These are phyloP conservation scores for Colletotrichum sp. DNA, from an alignment of 2,329 filamentous ascomycete genomes.

Conservation along the genomic window DNA sequence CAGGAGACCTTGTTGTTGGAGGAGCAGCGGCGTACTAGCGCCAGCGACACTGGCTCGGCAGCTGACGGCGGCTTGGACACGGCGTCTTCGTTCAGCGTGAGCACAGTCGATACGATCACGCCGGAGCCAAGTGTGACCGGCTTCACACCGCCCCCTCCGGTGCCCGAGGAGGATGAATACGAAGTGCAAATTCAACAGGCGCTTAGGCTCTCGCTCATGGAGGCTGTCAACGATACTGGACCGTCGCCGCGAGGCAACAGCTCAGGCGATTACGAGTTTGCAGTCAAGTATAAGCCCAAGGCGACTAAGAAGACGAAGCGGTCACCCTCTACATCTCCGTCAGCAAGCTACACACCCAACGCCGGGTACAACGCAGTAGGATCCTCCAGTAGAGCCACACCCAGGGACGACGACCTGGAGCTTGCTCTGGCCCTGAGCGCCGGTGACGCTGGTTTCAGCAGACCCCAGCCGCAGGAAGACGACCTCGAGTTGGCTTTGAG, in stretches of 20 bases:
- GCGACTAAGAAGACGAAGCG: constrained; percentile 44
- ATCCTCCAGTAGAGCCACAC: constrained; percentile 12
- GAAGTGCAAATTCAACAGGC: constrained; percentile 68
- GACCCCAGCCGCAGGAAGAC: constrained; percentile 50
- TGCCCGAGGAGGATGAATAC: constrained; percentile 53
- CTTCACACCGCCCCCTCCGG: constrained; percentile 34
- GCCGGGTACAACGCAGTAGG: not conserved
- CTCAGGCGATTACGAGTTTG: constrained; percentile 55
- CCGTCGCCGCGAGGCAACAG: constrained; percentile 50
- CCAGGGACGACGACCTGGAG: constrained; percentile 61
- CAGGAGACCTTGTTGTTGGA: constrained; percentile 64
- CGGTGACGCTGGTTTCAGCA: constrained; percentile 50
- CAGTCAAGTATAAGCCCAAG: constrained; percentile 53
- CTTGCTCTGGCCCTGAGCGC: constrained; percentile 63
- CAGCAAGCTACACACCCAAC: constrained; percentile 38
- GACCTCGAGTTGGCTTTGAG: constrained; percentile 66
- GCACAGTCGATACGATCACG: constrained; percentile 54
- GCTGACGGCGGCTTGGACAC: constrained; percentile 51
- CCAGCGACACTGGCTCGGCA: constrained; percentile 54
- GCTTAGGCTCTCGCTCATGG: constrained; percentile 65
- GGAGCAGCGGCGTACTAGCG: constrained; percentile 59
- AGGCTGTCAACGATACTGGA: constrained; percentile 53
- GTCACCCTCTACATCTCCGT: constrained; percentile 37
- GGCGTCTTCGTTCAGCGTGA: constrained; percentile 45
- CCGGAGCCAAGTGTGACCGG: constrained; percentile 59